phyloP scores from a whole-genome alignment of 805 yeast genomes.

The Dipodascus albidus region DNA sequence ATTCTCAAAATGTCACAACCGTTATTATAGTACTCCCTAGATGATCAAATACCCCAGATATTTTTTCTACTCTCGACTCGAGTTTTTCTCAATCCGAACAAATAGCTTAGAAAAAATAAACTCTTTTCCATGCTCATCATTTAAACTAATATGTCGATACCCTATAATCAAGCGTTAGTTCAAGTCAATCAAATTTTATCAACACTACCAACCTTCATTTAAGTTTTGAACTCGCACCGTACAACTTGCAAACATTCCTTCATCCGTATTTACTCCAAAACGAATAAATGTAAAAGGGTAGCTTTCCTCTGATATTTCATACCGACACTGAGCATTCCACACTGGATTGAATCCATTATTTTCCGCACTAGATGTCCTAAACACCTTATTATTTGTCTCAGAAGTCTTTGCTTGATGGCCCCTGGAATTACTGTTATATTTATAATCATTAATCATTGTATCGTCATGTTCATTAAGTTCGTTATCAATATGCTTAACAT shows the following conservation, averaged over 20 bases:
- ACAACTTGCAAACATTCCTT: conserved; percentile 40
- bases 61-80: conserved; percentile 1
- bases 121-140: conserved; percentile 74
- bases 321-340: conserved; percentile 54
- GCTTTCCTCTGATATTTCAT: conserved; percentile 25
- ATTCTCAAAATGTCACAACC: not conserved
- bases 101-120: conserved; percentile 48
- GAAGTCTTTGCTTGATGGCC: conserved; percentile 5
- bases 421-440: conserved; percentile 2
- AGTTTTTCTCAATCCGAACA: conserved; percentile 20
- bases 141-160: conserved; percentile 69
- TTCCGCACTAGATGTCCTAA: conserved; percentile 13
- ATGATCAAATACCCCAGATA: not conserved
- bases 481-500: not conserved
- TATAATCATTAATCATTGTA: not conserved
- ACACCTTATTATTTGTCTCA: not conserved
- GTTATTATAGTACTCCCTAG: not conserved
- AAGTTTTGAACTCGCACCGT: conserved; percentile 52
- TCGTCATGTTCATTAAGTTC: not conserved
- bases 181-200: not conserved
- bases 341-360: conserved; percentile 79
- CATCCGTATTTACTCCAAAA: conserved; percentile 25
- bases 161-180: conserved; percentile 26
- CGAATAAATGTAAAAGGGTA: conserved; percentile 27
- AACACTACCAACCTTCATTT: conserved; percentile 34